Base-by-base conservation (phyloP, 208 protist genomes). In the Leishmania arabica region DNA sequence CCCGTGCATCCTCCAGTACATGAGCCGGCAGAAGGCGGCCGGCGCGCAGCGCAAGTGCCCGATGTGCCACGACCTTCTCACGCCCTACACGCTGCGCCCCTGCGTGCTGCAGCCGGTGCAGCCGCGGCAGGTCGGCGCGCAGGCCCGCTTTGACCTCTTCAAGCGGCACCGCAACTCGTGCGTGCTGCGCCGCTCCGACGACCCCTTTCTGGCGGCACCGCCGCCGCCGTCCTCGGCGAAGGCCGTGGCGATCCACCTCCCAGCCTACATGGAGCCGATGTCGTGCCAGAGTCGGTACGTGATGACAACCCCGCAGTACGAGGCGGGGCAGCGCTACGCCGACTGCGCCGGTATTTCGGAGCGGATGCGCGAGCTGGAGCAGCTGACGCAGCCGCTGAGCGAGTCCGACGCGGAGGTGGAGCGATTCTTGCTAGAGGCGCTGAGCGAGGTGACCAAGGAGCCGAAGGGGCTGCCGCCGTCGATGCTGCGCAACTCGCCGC, bases 1-100 rank as follows among this genome's bases (percentile, higher is more conserved):
- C 34, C 83, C 93, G 2, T 97, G 94, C 79, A 86, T 95, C 53
- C 80, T 95, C 47, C 91, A 94, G 74, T 93, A 95, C 87, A 75
- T 97, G 31, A 80, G 82, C 45, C 76, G 77, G 45, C 85, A 85
- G 75, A 88, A 88, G 75, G 82, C 74, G 21, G 85, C 88, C 56
- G 84, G 85, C 45, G 82, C 88, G 73, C 91, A 85, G 77, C 84
- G 92, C 27, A 89, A 75, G 47, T 97, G 94, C 82, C 92, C 94
- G 17, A 92, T 97, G 72, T 97, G 94, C 64, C 85, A 95, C 71
- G 84, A 82, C 66, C 84, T 87, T 49, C 71, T 97, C 65, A 84
- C 79, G 4, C 54, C 81, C 27, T 78, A 84, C 79, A 83, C 86
- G 60, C 83, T 97, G 64, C 86, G 91, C 31, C 94, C 91, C 49